phyloP scores from a whole-genome alignment of 1,284 basidiomycete genomes.

The Lentinula novae-zelandiae region DNA sequence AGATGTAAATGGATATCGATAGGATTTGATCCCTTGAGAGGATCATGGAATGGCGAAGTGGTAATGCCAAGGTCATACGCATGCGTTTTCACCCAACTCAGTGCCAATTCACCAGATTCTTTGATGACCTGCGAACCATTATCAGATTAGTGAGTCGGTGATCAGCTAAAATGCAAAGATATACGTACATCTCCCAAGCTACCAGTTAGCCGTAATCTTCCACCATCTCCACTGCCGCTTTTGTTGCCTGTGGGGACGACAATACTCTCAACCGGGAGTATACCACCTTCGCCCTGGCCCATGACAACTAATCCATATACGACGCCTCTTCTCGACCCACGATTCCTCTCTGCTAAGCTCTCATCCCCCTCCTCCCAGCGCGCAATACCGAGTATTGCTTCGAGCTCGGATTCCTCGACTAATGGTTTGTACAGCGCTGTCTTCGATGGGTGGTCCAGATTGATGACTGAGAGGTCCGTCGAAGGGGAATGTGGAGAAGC shows the following conservation, averaged over 20 bases:
- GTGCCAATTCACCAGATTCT: slow-evolving; percentile 83
- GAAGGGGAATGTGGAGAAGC: neutral
- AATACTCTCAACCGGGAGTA: slow-evolving; percentile 80
- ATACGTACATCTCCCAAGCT: slow-evolving; percentile 67
- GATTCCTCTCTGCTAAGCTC: slow-evolving; percentile 39
- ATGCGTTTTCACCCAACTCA: slow-evolving; percentile 85
- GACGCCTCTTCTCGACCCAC: slow-evolving; percentile 64
- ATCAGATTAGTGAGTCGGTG: neutral
- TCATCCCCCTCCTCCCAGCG: slow-evolving; percentile 78
- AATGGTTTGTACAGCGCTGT: slow-evolving; percentile 51
- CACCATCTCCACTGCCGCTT: slow-evolving; percentile 39
- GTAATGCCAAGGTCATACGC: slow-evolving; percentile 81
- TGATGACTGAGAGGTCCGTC: neutral
- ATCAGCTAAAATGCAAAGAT: slow-evolving; percentile 1
- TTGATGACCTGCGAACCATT: slow-evolving; percentile 60
- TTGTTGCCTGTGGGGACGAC: slow-evolving; percentile 44
- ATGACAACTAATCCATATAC: slow-evolving; percentile 88
- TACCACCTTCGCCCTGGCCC: slow-evolving; percentile 84
- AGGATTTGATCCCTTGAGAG: slow-evolving; percentile 62
- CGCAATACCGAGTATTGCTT: slow-evolving; percentile 79
- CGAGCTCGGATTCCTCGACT: slow-evolving; percentile 74
- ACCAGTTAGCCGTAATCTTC: slow-evolving; percentile 75
- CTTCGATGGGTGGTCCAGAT: neutral
- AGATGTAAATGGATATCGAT: slow-evolving; percentile 89
- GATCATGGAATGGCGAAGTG: slow-evolving; percentile 62